Base-by-base conservation (phyloP, 1,284 basidiomycete genomes). In the Ganoderma resinaceum region DNA sequence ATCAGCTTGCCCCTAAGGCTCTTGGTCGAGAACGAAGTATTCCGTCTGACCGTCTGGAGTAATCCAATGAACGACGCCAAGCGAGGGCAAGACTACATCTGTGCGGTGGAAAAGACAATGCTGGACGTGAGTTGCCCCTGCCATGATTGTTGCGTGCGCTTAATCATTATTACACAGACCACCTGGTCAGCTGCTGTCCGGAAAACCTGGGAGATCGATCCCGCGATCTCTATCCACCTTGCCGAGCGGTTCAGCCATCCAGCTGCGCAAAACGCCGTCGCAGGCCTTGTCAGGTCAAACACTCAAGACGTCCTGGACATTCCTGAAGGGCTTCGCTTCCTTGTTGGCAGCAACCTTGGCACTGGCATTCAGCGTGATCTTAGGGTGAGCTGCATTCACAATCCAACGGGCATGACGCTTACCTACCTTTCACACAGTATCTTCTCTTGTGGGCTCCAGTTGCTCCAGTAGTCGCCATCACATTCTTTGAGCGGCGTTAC, bases 21-120 rank as follows among this genome's bases (percentile, higher is more conserved):
- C 4, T 85, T 99, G 16, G 89, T 97, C 14, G 95, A 98, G 79
- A 97, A 95, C 77, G 98, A 99, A 78, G 90, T 97, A 55, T 90
- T 87, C 75, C 87, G 96, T 16, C 81, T 99, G 60, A 87, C 84
- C 3, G 96, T 99, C 1, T 99, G 98, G 98, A 85, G 86, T 61
- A 99, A 99, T 79, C 95, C 96, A 0, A 85, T 89, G 33, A 93
- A 91, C 72, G 95, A 97, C 70, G 75, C 85, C 2, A 89, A 87
- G 73, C 88, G 92, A 71, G 93, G 90, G 12, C 77, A 77, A 23
- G 91, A 95, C 76, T 83, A 91, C 62, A 73, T 85, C 37, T 82
- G 84, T 11, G 81, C 80, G n/a, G 81, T 84, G n/a, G 90, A 93
- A 75, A 85, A 86, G 66, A 83, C 84, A 9, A 82, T 91, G 72